Conservation (phyloP, 1,139 yeast species). For the Saccharomyces hybrid region DNA sequence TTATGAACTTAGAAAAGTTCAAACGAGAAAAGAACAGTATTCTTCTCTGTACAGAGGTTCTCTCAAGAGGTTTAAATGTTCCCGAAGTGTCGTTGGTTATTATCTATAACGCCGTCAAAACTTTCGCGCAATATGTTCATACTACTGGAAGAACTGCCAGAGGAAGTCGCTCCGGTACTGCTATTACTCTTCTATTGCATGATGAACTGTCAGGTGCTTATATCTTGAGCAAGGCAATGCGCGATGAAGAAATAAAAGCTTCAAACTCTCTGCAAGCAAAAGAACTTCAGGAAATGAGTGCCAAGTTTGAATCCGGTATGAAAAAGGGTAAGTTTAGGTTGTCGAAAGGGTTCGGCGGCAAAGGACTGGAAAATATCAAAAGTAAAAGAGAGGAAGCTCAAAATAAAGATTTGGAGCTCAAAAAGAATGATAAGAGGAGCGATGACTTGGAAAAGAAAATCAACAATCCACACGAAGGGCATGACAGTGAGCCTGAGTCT, state of each 20-base stretch:
- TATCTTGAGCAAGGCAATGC: slow-evolving; percentile 57
- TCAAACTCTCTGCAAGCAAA: slow-evolving; percentile 35
- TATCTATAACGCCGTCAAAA: slow-evolving; percentile 84
- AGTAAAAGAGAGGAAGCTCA: slow-evolving; percentile 53
- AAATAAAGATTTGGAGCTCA: slow-evolving; percentile 42
- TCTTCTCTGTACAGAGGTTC: slow-evolving; percentile 83
- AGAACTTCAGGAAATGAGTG: slow-evolving; percentile 44
- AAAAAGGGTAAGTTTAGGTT: slow-evolving; percentile 62
- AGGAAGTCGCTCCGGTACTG: slow-evolving; percentile 74
- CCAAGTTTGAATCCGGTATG: slow-evolving; percentile 51
- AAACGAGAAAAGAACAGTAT: slow-evolving; percentile 49
- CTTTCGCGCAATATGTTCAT: slow-evolving; percentile 93
- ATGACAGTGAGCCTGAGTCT: slow-evolving; percentile 36
- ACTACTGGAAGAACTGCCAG: slow-evolving; percentile 96
- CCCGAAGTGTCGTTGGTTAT: slow-evolving; percentile 71
- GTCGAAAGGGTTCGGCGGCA: slow-evolving; percentile 84
- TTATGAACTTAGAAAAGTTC: slow-evolving; percentile 65
- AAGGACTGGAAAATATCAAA: slow-evolving; percentile 78
- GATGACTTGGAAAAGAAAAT: slow-evolving; percentile 25
- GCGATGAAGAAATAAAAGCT: slow-evolving; percentile 38
- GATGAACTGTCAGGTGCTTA: slow-evolving; percentile 64
- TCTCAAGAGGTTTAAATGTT: slow-evolving; percentile 93
- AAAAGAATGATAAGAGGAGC: slow-evolving; percentile 25
- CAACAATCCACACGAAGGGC: slow-evolving; percentile 12
- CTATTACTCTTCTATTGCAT: slow-evolving; percentile 55